Evolutionary conservation across 352 stramenopile genomes (phyloP), one percentile per base, ranked within the genome.

Genomic region (Halophytophthora polymorphica): DNA sequence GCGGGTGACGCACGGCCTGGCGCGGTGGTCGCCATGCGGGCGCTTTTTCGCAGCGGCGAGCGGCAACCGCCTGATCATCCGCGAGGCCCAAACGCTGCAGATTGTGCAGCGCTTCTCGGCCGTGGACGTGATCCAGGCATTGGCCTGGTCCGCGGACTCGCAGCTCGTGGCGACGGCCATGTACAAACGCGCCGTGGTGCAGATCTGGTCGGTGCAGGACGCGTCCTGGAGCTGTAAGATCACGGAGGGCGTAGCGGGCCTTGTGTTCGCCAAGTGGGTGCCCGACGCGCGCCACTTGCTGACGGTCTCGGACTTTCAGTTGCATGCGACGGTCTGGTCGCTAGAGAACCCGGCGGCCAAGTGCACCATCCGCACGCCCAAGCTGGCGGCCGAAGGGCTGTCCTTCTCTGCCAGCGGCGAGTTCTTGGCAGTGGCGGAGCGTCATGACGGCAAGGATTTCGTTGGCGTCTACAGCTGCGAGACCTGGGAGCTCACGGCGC

Each of bases 261-360:
- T 91, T 46, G 71, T 83, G 29, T 38, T 53, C 33, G 71, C 60
- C 2, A 55, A 66, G 34, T 93, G 83, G 83, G 56, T 62, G 0
- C 77, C 83, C 0, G 80, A 88, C 31, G 62, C 77, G 40, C 73
- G 77, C 14, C 83, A 93, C 39, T 46, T 90, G 5, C 61, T 93
- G 46, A 92, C 81, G 0, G 75, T 93, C 12, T 85, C 83, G n/a
- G 83, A 93, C 59, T 93, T 93, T 43, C 81, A 89, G 53, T 59
- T 93, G 19, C 82, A 92, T 43, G 81, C 77, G 21, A 92, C 77
- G 2, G 78, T 93, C 25, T 93, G 83, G 83, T 90, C 78, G 17
- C 64, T 93, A 4, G 37, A 69, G n/a, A 73, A 90, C 45, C 55
- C 69, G 19, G 62, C 63, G 6, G 72, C 73, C 18, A 75, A 83